Percentiles rank a stretch among this genome's conserved stretches.
These are phyloP conservation scores for Raddia distichophylla DNA, from an alignment of 176 grass and related monocot species.

Conservation along the genomic window DNA sequence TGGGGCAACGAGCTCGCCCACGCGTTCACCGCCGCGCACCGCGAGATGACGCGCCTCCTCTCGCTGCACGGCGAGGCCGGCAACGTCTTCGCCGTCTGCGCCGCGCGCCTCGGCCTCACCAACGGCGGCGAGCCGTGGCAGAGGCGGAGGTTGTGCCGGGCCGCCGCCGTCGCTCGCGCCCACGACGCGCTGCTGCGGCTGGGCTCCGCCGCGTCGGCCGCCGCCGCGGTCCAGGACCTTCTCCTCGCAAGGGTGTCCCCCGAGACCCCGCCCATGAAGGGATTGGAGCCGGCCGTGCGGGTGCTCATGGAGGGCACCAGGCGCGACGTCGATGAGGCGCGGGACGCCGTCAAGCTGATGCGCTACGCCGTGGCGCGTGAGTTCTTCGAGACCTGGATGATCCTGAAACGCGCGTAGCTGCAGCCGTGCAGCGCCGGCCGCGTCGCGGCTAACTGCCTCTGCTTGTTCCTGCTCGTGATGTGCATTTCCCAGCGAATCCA, in stretches of 20 bases:
- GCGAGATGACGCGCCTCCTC: slow-evolving; percentile 48
- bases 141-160: slow-evolving; percentile 7
- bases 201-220: slow-evolving; percentile 30
- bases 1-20: neutral
- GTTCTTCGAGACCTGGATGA: slow-evolving; percentile 47
- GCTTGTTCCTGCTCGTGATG: neutral
- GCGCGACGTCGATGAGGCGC: slow-evolving; percentile 38
- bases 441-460: neutral
- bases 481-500: neutral
- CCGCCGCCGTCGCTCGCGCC: slow-evolving; percentile 19
- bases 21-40: neutral
- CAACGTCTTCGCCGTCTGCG: slow-evolving; percentile 35
- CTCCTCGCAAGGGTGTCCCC: neutral
- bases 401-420: slow-evolving; percentile 6
- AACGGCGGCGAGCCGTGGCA: slow-evolving; percentile 11
- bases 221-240: slow-evolving; percentile 34
- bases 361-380: slow-evolving; percentile 28
- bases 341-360: slow-evolving; percentile 37
- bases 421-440: neutral
- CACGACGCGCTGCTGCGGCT: slow-evolving; percentile 38
- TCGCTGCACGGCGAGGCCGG: slow-evolving; percentile 42
- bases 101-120: slow-evolving; percentile 23
- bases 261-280: slow-evolving; percentile 1
- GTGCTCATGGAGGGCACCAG: slow-evolving; percentile 29
- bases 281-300: neutral